Evolutionary conservation across 1,284 basidiomycete species (phyloP).

Genomic region (Fomitopsis palustris): DNA sequence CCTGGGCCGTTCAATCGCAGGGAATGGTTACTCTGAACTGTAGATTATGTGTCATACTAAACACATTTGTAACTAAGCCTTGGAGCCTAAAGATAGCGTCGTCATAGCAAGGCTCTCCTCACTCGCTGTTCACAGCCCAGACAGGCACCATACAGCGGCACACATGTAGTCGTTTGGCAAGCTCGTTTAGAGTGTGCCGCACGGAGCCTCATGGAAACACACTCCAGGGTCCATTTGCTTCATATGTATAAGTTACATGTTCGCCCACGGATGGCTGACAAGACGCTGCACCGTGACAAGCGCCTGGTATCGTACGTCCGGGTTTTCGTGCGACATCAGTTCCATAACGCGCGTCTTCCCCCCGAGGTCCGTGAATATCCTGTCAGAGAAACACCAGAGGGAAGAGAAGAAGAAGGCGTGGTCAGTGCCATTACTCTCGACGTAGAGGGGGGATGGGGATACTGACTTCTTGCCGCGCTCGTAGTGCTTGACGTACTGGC

Average conservation of each 20-base stretch:
- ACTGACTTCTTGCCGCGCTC: slow-evolving; percentile 85
- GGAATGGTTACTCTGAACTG: too few relatives aligned
- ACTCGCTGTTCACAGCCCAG: too few relatives aligned
- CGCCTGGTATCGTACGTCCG: slow-evolving; percentile 91
- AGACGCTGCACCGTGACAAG: slow-evolving; percentile 81
- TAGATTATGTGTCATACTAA: too few relatives aligned
- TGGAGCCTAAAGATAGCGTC: too few relatives aligned
- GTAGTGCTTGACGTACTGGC: slow-evolving; percentile 88
- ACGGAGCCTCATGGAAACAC: background rate
- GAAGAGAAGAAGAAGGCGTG: slow-evolving; percentile 8
- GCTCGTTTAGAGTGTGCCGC: background rate
- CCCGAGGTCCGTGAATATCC: slow-evolving; percentile 78
- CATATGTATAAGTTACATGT: slow-evolving; percentile 17
- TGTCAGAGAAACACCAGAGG: slow-evolving; percentile 27
- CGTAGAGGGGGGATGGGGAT: slow-evolving; percentile 20
- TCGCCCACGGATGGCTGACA: slow-evolving; percentile 75
- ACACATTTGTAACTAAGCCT: too few relatives aligned
- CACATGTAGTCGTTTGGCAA: too few relatives aligned
- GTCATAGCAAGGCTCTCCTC: too few relatives aligned
- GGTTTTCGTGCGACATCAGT: slow-evolving; percentile 85
- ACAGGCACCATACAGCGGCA: too few relatives aligned
- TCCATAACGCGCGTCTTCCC: slow-evolving; percentile 94
- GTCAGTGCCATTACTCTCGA: slow-evolving; percentile 2
- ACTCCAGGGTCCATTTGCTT: slow-evolving; percentile 2
- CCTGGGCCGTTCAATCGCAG: background rate